These are phyloP conservation scores for Hypomyces perniciosus DNA, from an alignment of 2,329 filamentous ascomycete genomes.

Conservation along the genomic window DNA sequence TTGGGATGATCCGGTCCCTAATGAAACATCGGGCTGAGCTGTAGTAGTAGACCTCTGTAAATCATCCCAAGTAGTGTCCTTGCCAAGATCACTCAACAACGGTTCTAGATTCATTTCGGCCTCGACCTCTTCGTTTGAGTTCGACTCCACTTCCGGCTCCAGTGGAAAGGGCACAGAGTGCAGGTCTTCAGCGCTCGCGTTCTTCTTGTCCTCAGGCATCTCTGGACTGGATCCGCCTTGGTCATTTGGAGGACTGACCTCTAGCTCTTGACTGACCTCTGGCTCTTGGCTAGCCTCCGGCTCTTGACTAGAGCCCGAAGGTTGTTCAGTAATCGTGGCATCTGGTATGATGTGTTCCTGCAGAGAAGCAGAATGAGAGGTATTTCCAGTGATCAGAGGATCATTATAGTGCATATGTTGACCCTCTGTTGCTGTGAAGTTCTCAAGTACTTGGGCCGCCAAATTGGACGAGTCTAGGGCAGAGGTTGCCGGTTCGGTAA, in stretches of 20 bases:
- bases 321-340: slow-evolving; percentile 16
- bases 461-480: neutral
- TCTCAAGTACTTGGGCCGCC: slow-evolving; percentile 1
- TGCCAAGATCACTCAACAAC: neutral
- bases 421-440: neutral
- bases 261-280: slow-evolving; percentile 17
- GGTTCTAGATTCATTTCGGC: neutral
- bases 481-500: slow-evolving; percentile 9
- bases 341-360: slow-evolving; percentile 13
- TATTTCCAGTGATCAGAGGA: neutral
- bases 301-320: slow-evolving; percentile 16
- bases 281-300: too few relatives aligned
- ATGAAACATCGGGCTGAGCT: neutral
- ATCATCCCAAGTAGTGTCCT: neutral
- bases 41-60: neutral
- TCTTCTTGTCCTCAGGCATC: slow-evolving; percentile 28
- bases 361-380: slow-evolving; percentile 15
- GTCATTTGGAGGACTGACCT: slow-evolving; percentile 24
- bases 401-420: neutral
- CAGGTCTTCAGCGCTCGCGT: slow-evolving; percentile 27
- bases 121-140: slow-evolving; percentile 1
- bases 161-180: slow-evolving; percentile 14
- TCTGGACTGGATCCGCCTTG: slow-evolving; percentile 25
- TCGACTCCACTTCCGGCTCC: neutral
- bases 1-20: slow-evolving; percentile 1